A percentile compares a stretch with the other conserved stretches of the same genome.
phyloP scores from a whole-genome alignment of 768 basidiomycete genomes.

The Cyclocybe aegerita region DNA sequence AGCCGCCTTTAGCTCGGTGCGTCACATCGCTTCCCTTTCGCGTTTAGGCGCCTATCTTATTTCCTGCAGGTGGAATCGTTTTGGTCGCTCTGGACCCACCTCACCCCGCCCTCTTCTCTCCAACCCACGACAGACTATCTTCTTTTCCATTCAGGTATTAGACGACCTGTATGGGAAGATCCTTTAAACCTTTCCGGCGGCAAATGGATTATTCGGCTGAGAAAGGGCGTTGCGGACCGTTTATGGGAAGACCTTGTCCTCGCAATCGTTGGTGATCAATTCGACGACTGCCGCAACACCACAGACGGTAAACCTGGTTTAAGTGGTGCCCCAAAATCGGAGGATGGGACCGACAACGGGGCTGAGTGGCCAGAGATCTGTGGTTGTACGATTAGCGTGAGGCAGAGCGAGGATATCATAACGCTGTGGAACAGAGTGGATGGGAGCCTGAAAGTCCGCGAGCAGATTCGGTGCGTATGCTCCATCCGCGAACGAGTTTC shows the following conservation, averaged over 20 bases:
- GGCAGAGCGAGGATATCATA: conserved; percentile 92
- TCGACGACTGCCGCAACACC: conserved; percentile 59
- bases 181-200: conserved; percentile 85
- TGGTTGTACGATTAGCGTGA: conserved; percentile 91
- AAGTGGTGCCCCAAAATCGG: conserved; percentile 29
- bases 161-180: conserved; percentile 95
- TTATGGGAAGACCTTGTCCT: conserved; percentile 90
- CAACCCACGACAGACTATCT: conserved; percentile 93
- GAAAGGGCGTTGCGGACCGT: conserved; percentile 87
- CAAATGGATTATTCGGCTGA: conserved; percentile 93
- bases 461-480: conserved; percentile 73
- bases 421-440: conserved; percentile 91
- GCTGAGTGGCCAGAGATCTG: conserved; percentile 81
- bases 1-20: conserved; percentile 82
- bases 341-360: conserved; percentile 38
- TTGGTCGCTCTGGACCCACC: conserved; percentile 92
- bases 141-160: conserved; percentile 83
- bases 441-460: conserved; percentile 70
- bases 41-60: conserved; percentile 9
- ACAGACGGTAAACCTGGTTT: conserved; percentile 19
- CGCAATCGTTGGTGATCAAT: conserved; percentile 88
- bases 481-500: neutral
- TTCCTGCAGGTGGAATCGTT: conserved; percentile 82
- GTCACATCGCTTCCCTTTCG: conserved; percentile 23
- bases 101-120: conserved; percentile 80